Evolutionary conservation across 2,329 filamentous ascomycete genomes (phyloP), one percentile per base, ranked within the genome.

Genomic region (Monascus ruber): DNA sequence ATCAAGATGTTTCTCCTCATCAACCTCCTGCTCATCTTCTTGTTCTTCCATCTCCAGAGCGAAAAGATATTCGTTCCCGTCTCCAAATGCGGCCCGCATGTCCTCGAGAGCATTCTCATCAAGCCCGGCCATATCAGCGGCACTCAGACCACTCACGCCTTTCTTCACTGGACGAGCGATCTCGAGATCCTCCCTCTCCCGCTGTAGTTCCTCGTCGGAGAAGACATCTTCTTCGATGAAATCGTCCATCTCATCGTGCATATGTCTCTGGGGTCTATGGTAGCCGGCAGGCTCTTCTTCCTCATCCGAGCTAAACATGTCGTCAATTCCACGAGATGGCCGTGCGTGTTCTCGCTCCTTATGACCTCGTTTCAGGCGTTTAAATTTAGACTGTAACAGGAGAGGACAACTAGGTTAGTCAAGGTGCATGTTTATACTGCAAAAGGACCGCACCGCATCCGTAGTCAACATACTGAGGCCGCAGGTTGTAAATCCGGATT

Each of bases 191-290:
- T 94, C 88, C 46, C 81, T 76, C 50, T 86, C 77, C 42, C 77
- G 78, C 40, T 82, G 77, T 11, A 77, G 72, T 52, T 85, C 84
- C 44, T 93, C 86, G 48, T 94, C 86, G 36, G 86, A 85, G 36
- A 87, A 85, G 45, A 86, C 88, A 53, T 96, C 91, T 52, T 95
- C 87, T 59, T 96, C 89, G 55, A 98, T 98, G 63, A 98, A 98
- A 59, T 89, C 88, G 44, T 86, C 86, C 60, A 94, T 85, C 54
- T 94, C 86, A 60, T 93, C 84, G 35, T 76, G 76, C 44, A 76
- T 70, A 29, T 72, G 71, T 42, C 83, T 74, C 44, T 76, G 75
- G 42, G 59, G 54, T 34, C 56, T 55, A 26, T 63, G 65, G 42
- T 72, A 72, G 40, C 74, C 72, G 11, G 59, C 61, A 4, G 68